Evolutionary conservation across 768 basidiomycete species (phyloP).

Genomic region (Epithele typhae): DNA sequence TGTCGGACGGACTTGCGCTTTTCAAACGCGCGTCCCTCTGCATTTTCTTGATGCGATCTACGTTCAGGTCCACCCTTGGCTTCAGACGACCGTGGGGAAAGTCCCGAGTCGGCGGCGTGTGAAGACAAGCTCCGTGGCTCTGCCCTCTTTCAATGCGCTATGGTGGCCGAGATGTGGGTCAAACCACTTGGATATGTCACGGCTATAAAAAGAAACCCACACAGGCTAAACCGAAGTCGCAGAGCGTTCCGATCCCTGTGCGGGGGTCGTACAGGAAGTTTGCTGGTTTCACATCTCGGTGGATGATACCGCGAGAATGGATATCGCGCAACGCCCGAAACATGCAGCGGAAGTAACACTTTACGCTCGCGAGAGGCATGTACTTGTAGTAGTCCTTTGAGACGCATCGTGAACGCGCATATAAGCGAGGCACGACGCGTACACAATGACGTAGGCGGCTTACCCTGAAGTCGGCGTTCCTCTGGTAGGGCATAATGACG

Average conservation of each 20-base stretch:
- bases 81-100: slow-evolving; percentile 67
- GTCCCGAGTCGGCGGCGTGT: slow-evolving; percentile 58
- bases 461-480: slow-evolving; percentile 91
- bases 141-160: slow-evolving; percentile 55
- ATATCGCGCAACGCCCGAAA: slow-evolving; percentile 88
- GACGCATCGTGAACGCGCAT: slow-evolving; percentile 20
- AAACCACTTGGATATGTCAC: too few relatives aligned
- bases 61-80: slow-evolving; percentile 40
- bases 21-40: slow-evolving; percentile 59
- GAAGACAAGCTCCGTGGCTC: slow-evolving; percentile 63
- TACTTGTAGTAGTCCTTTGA: slow-evolving; percentile 70
- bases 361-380: slow-evolving; percentile 73
- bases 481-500: slow-evolving; percentile 89
- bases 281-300: slow-evolving; percentile 97
- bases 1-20: slow-evolving; percentile 52
- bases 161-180: too few relatives aligned
- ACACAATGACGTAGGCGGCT: slow-evolving; percentile 20
- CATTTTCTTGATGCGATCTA: slow-evolving; percentile 46
- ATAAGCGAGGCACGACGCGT: neutral
- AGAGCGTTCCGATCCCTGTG: slow-evolving; percentile 78
- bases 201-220: too few relatives aligned
- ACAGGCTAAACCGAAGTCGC: slow-evolving; percentile 95
- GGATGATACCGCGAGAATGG: slow-evolving; percentile 82
- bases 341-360: slow-evolving; percentile 85
- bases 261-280: slow-evolving; percentile 93